phyloP scores from a whole-genome alignment of 176 grass and related monocot species.

The Cenchrus purpureus region DNA sequence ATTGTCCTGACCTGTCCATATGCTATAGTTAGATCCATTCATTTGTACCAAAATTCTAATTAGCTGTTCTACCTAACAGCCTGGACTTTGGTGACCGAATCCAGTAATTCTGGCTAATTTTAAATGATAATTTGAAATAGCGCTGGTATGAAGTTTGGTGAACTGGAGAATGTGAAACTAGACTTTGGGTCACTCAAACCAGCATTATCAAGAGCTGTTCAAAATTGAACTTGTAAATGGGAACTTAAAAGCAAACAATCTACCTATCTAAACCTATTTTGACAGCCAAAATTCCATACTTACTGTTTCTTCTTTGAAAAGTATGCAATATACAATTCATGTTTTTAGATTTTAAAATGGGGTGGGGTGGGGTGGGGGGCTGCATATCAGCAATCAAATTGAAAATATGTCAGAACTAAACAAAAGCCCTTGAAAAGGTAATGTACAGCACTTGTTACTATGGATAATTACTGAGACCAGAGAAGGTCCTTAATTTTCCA shows the following conservation, averaged over 20 bases:
- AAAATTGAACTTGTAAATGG: slow-evolving; percentile 12
- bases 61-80: background rate
- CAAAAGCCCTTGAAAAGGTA: background rate
- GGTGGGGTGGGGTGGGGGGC: too few relatives aligned
- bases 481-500: slow-evolving; percentile 9
- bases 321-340: background rate
- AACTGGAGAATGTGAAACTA: slow-evolving; percentile 10
- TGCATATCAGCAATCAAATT: background rate
- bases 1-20: slow-evolving; percentile 25
- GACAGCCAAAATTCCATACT: background rate
- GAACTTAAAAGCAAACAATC: background rate
- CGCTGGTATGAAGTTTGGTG: slow-evolving; percentile 4
- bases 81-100: background rate
- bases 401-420: background rate
- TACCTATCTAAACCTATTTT: background rate
- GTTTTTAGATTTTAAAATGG: background rate
- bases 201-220: background rate
- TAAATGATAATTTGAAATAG: background rate
- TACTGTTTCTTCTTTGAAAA: background rate
- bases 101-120: slow-evolving; percentile 3
- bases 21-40: slow-evolving; percentile 16
- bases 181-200: background rate
- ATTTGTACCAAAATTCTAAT: background rate
- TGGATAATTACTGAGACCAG: background rate
- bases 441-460: background rate